These are phyloP conservation scores for Abrus pulchellus DNA, from an alignment of 306 rosid genomes.

Conservation along the genomic window DNA sequence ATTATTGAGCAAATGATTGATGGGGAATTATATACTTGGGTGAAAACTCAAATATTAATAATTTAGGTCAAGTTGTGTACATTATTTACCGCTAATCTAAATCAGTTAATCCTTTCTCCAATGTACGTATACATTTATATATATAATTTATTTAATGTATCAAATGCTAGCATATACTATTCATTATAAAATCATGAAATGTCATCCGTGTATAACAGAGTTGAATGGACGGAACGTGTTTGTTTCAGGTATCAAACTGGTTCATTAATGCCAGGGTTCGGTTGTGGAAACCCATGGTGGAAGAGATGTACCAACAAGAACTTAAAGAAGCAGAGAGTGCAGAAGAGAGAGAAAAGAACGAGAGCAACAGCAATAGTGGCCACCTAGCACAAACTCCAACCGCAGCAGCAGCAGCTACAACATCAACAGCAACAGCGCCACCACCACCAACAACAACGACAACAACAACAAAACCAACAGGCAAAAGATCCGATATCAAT, in stretches of 20 bases:
- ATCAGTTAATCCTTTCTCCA: neutral
- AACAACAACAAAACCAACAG: constrained; percentile 49
- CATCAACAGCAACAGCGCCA: constrained; percentile 50
- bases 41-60: neutral
- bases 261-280: constrained; percentile 99
- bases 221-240: constrained; percentile 9
- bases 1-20: neutral
- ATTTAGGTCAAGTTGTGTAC: neutral
- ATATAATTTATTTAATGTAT: neutral
- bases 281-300: constrained; percentile 99
- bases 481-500: constrained; percentile 72
- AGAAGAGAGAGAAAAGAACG: constrained; percentile 52
- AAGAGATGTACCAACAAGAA: constrained; percentile 99
- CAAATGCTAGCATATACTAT: neutral
- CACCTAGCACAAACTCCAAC: constrained; percentile 75
- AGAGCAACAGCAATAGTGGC: constrained; percentile 53
- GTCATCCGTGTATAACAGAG: neutral
- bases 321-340: constrained; percentile 63
- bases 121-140: neutral
- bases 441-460: constrained; percentile 35
- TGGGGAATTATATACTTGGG: neutral
- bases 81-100: neutral
- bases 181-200: too few species aligned
- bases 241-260: constrained; percentile 93
- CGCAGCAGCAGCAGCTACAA: constrained; percentile 43